Evolutionary conservation across 2,329 filamentous ascomycete species (phyloP), one percentile per base, ranked within the genome.

Genomic region (Nannizziopsis barbatae): DNA sequence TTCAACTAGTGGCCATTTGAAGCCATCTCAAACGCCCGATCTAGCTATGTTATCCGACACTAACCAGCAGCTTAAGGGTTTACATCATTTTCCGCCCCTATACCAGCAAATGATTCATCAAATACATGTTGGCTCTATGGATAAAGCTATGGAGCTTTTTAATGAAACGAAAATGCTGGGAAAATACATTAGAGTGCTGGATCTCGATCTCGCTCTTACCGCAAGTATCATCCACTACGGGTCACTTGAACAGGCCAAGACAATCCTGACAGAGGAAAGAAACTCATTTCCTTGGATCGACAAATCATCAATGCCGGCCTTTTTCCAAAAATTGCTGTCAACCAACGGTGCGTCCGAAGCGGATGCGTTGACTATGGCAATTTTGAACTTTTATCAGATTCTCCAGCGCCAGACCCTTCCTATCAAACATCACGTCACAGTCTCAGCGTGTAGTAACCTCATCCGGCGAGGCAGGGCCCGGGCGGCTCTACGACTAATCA

Each of bases 331-430:
- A 43, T 47, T 69, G 22, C 55, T 57, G 46, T 57, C 60, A n/a
- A 54, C 57, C 12, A 45, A 53, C 7, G 33, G 47, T 11, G 37
- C 32, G 5, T 45, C 55, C 1, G 58, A 61, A 33, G 53, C 51
- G 1, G 59, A 62, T 22, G 49, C 62, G 12, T 47, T 65, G 41
- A 63, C 67, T 38, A 54, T 64, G 52, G 65, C 63, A 1, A 51
- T 69, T 9, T 60, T 68, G 31, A 62, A 63, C 32, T 69, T 66
- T 49, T 69, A 69, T 50, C 53, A 58, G n/a, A 47, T 68, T 49
- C 60, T 58, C 53, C 57, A 59, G 11, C 57, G 56, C 9, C 60
- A 62, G 27, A 52, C 53, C 8, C 53, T 66, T 45, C 56, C 47
- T 8, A 57, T 67, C 48, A 68, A 67, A 47, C 64, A 69, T 41